Evolutionary conservation across 345 rosid species (phyloP), one percentile per base, ranked within the genome.

Genomic region (Mangifera indica): DNA sequence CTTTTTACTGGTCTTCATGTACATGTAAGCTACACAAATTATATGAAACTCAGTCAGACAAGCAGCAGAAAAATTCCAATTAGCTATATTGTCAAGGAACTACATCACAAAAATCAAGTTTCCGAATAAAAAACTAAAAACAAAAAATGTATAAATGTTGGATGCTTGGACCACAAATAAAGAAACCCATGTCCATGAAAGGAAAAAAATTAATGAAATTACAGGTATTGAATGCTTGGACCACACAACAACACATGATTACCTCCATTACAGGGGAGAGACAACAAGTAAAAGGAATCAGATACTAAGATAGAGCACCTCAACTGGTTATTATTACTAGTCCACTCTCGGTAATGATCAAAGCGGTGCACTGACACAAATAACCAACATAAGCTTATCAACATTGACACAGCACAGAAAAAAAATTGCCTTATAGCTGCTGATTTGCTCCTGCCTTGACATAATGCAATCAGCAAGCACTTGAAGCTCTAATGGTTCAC

Each of bases 1-100:
- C 65, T 89, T 87, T 76, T 86, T 87, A 84, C 72, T 86, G 3
- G 90, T 84, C 73, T 85, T 82, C 67, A 74, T 46, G 77, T 81
- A 84, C 62, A 86, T 60, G 70, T 82, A 85, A 83, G 84, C 86
- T 83, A 70, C 80, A 84, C 10, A 70, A 17, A 25, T 32, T 73
- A 53, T 29, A 66, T 0, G 66, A 57, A 72, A 1, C 18, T 76
- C 44, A 59, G 74, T 73, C 57, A 72, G 56, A 17, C 2, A 49
- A 52, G 64, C 34, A 76, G 46, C 34, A 72, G 34, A 54, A 67
- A 18, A 40, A 59, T 57, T 48, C 68, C 34, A n/a, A 24, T n/a
- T n/a, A 18, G 32, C 63, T 67, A 59, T 32, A 4, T 55, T 63
- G 40, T 72, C 63, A 53, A 51, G 24, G 52, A 57, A 72, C 1